These are phyloP conservation scores for Venturia asperata DNA, from an alignment of 2,329 filamentous ascomycete genomes.

Conservation along the genomic window DNA sequence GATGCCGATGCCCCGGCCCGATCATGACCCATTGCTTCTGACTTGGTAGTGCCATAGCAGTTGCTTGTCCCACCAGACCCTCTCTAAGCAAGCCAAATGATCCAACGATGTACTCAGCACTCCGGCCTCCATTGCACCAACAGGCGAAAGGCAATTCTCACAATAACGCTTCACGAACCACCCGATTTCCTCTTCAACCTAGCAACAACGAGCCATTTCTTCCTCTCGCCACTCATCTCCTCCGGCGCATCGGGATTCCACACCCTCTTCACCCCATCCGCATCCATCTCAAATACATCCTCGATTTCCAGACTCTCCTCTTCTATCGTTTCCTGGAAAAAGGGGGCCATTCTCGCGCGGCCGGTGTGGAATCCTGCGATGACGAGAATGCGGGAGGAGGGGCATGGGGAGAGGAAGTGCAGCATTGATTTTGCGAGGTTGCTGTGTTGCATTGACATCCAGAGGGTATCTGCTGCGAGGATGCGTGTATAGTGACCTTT, in stretches of 20 bases:
- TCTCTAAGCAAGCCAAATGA: too few species aligned
- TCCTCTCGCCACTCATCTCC: constrained; percentile 56
- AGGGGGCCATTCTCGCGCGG: constrained; percentile 55
- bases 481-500: constrained; percentile 51
- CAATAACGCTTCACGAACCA: not conserved
- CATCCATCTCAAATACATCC: constrained; percentile 62
- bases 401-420: constrained; percentile 49
- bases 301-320: constrained; percentile 51
- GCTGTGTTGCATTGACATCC: constrained; percentile 67
- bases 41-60: too few species aligned
- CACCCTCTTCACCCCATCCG: constrained; percentile 52
- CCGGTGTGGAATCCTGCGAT: constrained; percentile 68
- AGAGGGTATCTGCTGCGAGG: constrained; percentile 65
- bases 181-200: constrained; percentile 23
- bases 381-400: constrained; percentile 52
- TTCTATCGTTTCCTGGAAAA: constrained; percentile 52
- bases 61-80: too few species aligned
- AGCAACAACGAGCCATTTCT: constrained; percentile 63
- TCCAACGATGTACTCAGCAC: too few species aligned
- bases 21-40: too few species aligned
- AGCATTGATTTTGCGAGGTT: constrained; percentile 56
- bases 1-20: too few species aligned
- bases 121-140: too few species aligned
- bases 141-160: too few species aligned
- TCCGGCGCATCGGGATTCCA: constrained; percentile 51